Base-by-base conservation (phyloP, 1,139 yeast species). In the Scheffersomyces segobiensis region DNA sequence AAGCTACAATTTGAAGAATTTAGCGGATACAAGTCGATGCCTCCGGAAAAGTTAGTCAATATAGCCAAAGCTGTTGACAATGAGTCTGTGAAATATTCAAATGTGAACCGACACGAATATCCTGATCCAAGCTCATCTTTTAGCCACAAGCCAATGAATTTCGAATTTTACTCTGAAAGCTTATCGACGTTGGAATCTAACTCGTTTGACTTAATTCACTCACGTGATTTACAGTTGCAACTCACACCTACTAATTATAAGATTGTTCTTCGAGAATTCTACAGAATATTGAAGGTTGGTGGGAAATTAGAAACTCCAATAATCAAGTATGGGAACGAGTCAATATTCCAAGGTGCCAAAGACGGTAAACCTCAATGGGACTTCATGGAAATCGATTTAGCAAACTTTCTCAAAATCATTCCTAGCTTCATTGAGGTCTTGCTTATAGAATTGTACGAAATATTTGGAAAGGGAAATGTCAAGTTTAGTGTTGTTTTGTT, bases 391-490 rank as follows among this genome's bases (percentile, higher is more conserved):
- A 52, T 70, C 19, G 68, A 73, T 49, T 59, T 73, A 12, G 49
- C 61, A 18, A 59, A 61, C 19, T 59, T 63, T 53, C 71, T 70
- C 56, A 68, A 72, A 49, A 65, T 69, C 48, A 68, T 76, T 7
- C 76, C 78, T 2, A 63, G 72, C 54, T 71, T 71, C 55, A 61
- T 71, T 0, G 70, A 69, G 53, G 62, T 63, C 7, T 53, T 76
- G 1, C 61, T 77, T 5, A 49, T 55, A 2, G 74, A 71, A 52
- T 64, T 78, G 21, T 59, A 65, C 46, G 54, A 55, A 6, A 57
- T 77, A 0, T 80, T 80, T 59, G 84, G 83, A 0, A 66, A 69
- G 6, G 72, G 67, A 1, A 71, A 73, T 57, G 80, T 80, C 10
- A 72, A 70, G 58, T 76, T 69, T 55, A 68, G 76, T 4, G 62